Conservation (phyloP, 1,284 basidiomycete genomes). For the Ceratobasidium sp. region DNA sequence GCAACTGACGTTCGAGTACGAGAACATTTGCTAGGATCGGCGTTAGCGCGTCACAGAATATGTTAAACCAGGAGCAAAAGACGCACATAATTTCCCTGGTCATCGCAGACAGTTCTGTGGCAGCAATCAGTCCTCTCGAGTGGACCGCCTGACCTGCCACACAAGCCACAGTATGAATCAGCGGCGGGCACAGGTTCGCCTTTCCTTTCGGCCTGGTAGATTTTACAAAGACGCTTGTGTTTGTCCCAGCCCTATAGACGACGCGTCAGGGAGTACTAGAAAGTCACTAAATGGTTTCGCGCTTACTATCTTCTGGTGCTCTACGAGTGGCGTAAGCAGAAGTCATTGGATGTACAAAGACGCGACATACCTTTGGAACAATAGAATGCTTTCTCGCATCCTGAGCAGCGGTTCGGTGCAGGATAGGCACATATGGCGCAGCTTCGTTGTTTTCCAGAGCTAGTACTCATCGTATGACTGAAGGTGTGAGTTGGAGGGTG, state of each 20-base stretch:
- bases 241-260: background rate
- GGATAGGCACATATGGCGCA: background rate
- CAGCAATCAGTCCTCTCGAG: background rate
- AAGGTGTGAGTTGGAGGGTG: too few relatives aligned
- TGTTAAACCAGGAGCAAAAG: background rate
- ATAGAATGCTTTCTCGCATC: slow-evolving; percentile 9
- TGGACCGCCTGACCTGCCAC: background rate
- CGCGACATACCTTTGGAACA: background rate
- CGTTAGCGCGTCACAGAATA: background rate
- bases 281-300: background rate
- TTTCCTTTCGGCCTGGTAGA: background rate
- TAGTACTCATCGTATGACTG: too few relatives aligned
- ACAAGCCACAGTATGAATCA: background rate
- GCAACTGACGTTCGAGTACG: background rate
- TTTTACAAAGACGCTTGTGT: slow-evolving; percentile 11
- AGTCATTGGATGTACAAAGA: background rate
- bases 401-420: background rate
- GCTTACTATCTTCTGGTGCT: background rate
- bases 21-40: background rate
- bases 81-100: too few relatives aligned
- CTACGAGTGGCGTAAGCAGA: background rate
- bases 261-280: background rate
- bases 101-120: background rate
- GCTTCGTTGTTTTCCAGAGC: background rate
- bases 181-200: background rate